Conservation (phyloP, 768 basidiomycete species). For the Myochromella boudieri region DNA sequence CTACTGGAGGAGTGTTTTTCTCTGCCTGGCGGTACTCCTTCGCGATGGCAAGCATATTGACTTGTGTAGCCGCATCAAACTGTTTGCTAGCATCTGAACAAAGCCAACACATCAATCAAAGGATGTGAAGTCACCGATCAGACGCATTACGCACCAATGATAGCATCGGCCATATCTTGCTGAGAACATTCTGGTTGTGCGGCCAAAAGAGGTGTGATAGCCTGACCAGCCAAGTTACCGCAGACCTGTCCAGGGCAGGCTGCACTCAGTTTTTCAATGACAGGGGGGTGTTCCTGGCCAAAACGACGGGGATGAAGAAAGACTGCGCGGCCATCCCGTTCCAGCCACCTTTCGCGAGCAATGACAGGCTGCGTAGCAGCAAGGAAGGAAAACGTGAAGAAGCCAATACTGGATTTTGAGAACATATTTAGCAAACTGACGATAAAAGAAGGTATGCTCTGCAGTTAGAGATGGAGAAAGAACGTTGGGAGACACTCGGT, state of each 20-base stretch:
- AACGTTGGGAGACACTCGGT: constrained; percentile 42
- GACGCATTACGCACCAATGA: constrained; percentile 43
- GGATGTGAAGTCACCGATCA: not conserved
- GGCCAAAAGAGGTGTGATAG: constrained; percentile 52
- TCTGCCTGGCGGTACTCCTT: constrained; percentile 53
- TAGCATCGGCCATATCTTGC: constrained; percentile 56
- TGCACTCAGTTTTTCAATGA: constrained; percentile 40
- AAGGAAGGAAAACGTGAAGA: constrained; percentile 26
- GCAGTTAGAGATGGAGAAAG: constrained; percentile 14
- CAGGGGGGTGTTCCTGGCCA: constrained; percentile 48
- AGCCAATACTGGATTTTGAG: constrained; percentile 23
- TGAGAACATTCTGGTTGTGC: constrained; percentile 53
- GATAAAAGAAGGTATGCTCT: constrained; percentile 19
- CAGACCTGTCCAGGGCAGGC: constrained; percentile 53
- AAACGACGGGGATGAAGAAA: constrained; percentile 53
- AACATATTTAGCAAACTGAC: constrained; percentile 26
- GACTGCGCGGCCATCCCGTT: constrained; percentile 45
- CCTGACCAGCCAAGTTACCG: constrained; percentile 46
- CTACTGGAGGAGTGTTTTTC: constrained; percentile 60
- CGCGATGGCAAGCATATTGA: constrained; percentile 52
- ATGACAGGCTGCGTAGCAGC: constrained; percentile 29
- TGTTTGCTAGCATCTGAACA: constrained; percentile 48
- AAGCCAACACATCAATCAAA: not conserved
- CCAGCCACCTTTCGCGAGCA: constrained; percentile 46
- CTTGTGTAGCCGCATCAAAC: constrained; percentile 49